Evolutionary conservation across 306 rosid genomes (phyloP), one percentile per base, ranked within the genome.

Genomic region (Corylus heterophylla): DNA sequence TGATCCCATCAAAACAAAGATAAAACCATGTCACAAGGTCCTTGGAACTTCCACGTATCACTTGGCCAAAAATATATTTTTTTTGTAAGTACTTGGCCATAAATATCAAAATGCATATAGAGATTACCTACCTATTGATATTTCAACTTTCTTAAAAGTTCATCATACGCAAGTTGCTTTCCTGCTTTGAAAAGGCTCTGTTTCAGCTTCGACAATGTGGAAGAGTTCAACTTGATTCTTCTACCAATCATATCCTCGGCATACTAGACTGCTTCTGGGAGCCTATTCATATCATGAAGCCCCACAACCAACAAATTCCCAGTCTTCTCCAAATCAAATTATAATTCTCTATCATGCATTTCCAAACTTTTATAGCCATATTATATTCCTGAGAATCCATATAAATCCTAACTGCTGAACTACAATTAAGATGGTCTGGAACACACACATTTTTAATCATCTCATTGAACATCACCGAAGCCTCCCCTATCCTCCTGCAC

Each of bases 401-500:
- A 74, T 76, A 92, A 72, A 61, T 29, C 78, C 84, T 88, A 64
- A 92, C 81, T 20, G 93, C 91, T 0, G 76, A 74, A 61, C 47
- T 80, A 83, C 94, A 92, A 59, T 86, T 87, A 66, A 77, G 80
- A 79, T n/a, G 85, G 63, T 88, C 89, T 1, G 88, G 89, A 50
- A 92, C 29, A 76, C 73, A 92, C 83, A 87, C 97, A 70, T 92
- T 92, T 64, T 92, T 90, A 51, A 90, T 35, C 94, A 90, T 90
- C 86, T 92, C 90, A 25, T 49, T 64, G 54, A 90, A 85, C 51
- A 92, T n/a, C 54, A 44, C 51, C 0, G 77, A 78, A 12, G 90
- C 93, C 20, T 92, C 91, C 71, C 80, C 29, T 12, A 86, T 59
- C 55, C 84, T 87, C 85, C 85, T 84, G 31, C 81, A 75, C 79